Evolutionary conservation across 2,329 filamentous ascomycete genomes (phyloP).

Genomic region (Colletotrichum falcatum): DNA sequence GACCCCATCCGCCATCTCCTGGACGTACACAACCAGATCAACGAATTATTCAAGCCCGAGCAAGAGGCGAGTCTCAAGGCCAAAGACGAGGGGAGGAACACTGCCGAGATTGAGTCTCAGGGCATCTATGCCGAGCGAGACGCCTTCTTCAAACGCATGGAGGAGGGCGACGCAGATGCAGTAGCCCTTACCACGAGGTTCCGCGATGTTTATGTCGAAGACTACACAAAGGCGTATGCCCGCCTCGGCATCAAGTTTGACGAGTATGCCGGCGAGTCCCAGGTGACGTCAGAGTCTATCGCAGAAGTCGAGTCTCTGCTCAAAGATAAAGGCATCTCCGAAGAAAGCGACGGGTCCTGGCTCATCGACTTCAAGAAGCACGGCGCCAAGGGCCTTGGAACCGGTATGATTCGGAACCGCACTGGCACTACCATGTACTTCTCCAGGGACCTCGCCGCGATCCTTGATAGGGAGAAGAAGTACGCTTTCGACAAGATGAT

Average conservation of each 20-base stretch:
- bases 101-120: constrained; percentile 56
- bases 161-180: constrained; percentile 67
- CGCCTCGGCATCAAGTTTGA: constrained; percentile 73
- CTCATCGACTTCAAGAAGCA: constrained; percentile 79
- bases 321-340: constrained; percentile 69
- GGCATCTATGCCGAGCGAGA: constrained; percentile 64
- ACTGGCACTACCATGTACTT: constrained; percentile 75
- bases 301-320: constrained; percentile 68
- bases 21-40: constrained; percentile 78
- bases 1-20: constrained; percentile 80
- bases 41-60: constrained; percentile 71
- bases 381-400: constrained; percentile 74
- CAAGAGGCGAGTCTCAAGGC: constrained; percentile 67
- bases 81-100: constrained; percentile 59
- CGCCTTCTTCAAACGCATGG: constrained; percentile 73
- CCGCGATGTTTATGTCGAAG: constrained; percentile 68
- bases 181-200: constrained; percentile 69
- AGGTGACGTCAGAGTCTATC: constrained; percentile 64
- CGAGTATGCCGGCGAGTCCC: constrained; percentile 76
- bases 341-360: constrained; percentile 74
- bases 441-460: constrained; percentile 76
- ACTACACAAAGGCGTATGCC: constrained; percentile 69
- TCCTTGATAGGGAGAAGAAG: constrained; percentile 70
- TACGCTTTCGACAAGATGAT: constrained; percentile 54
- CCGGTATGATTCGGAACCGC: constrained; percentile 74